These are phyloP conservation scores for Rhizophora mangle DNA, from an alignment of 345 rosid genomes.

Conservation along the genomic window DNA sequence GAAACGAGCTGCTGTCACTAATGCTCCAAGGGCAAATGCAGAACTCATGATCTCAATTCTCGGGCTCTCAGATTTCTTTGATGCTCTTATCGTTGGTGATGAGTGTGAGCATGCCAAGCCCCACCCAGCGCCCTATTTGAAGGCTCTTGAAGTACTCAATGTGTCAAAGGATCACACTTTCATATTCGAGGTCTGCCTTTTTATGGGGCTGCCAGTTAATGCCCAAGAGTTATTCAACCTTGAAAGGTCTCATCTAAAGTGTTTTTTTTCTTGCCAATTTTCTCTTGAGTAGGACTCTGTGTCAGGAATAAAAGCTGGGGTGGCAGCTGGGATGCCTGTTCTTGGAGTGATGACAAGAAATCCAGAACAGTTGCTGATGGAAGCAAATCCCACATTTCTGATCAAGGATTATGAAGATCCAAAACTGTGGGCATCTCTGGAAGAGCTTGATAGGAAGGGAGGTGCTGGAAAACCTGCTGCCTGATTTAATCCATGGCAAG, in stretches of 20 bases:
- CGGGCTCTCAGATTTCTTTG: slow-evolving; percentile 75
- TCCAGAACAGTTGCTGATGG: slow-evolving; percentile 54
- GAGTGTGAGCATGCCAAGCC: slow-evolving; percentile 91
- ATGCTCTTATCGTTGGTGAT: slow-evolving; percentile 61
- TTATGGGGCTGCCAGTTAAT: neutral
- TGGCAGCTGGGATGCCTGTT: slow-evolving; percentile 92
- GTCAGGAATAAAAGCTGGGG: slow-evolving; percentile 93
- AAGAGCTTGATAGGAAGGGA: slow-evolving; percentile 56
- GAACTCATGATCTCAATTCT: slow-evolving; percentile 77
- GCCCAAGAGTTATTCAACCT: neutral
- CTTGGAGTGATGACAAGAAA: slow-evolving; percentile 74
- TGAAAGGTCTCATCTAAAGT: neutral
- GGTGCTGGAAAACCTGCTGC: slow-evolving; percentile 21
- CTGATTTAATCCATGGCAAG: neutral
- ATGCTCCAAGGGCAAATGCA: slow-evolving; percentile 86
- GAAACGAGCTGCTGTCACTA: slow-evolving; percentile 94
- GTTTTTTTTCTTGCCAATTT: neutral
- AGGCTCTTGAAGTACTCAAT: slow-evolving; percentile 71
- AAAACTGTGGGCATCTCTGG: slow-evolving; percentile 71
- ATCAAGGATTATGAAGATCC: slow-evolving; percentile 77
- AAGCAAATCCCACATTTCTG: slow-evolving; percentile 75
- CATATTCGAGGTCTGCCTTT: slow-evolving; percentile 57
- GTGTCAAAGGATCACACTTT: slow-evolving; percentile 82
- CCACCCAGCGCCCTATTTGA: slow-evolving; percentile 79
- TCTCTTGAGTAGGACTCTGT: slow-evolving; percentile 56